Evolutionary conservation across 2,329 filamentous ascomycete species (phyloP), one percentile per base, ranked within the genome.

Genomic region (Helotiales sp.): DNA sequence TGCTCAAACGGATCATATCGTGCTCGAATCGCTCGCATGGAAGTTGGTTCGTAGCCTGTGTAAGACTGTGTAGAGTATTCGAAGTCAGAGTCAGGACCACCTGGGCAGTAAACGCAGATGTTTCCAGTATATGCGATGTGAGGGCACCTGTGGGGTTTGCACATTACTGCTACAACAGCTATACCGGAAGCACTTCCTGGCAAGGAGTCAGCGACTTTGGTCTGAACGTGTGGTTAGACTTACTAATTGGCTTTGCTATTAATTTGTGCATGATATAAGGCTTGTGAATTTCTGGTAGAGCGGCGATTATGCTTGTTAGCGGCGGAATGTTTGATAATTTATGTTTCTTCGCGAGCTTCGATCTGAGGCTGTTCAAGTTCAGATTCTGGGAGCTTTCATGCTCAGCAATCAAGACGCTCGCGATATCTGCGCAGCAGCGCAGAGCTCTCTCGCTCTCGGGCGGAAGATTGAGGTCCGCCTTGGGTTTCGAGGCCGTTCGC

Each of bases 31-130:
- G 95, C 95, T 67, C 95, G 88, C 95, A 99, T 99, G 2, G 93
- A 97, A 0, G 95, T 99, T 1, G 95, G 95, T 71, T 99, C 95
- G 73, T 99, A 99, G 55, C 95, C 95, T 0, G 95, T 99, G 72
- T 99, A 99, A 5, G 93, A 98, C 73, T 99, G 95, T 8, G 95
- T 99, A 69, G 93, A 97, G 76, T 99, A 99, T 75, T 99, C 95
- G 69, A 99, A 99, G 72, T 99, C 96, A 50, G 93, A 97, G 72
- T 99, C 95, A 8, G 96, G 96, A 1, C 95, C 95, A 65, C 95
- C 95, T 9, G 95, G 95, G 71, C 95, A 99, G 77, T 99, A 99
- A 60, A 99, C 95, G 74, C 95, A 99, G 62, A 99, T 98, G 72
- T 99, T 99, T 62, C 95, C 95, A 0, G 95, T 99, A 74, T 97